phyloP scores from a whole-genome alignment of 257 asterid species.

The Plantago elongata region DNA sequence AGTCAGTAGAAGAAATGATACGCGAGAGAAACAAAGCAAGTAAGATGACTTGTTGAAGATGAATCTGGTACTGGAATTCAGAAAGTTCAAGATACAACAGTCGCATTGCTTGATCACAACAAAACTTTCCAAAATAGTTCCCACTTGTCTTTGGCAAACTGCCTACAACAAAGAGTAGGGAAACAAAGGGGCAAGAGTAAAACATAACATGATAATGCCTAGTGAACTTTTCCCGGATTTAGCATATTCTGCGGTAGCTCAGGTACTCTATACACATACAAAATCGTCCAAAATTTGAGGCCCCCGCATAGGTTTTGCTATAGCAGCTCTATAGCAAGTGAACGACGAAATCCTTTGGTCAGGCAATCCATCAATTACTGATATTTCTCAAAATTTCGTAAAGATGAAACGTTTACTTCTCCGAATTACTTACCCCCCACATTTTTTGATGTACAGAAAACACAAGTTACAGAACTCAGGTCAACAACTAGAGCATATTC shows the following conservation, averaged over 20 bases:
- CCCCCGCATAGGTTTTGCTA: constrained; percentile 45
- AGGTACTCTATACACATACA: constrained; percentile 37
- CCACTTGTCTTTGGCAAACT: constrained; percentile 30
- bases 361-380: constrained; percentile 35
- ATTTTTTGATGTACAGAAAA: constrained; percentile 30
- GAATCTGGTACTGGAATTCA: not conserved
- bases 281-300: constrained; percentile 68
- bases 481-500: constrained; percentile 28
- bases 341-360: constrained; percentile 29
- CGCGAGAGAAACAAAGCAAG: too few relatives aligned
- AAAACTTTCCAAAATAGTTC: constrained; percentile 28
- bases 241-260: constrained; percentile 30
- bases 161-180: constrained; percentile 34
- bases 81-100: not conserved
- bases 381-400: constrained; percentile 32
- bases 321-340: constrained; percentile 8
- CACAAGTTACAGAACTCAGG: constrained; percentile 57
- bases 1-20: too few relatives aligned
- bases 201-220: constrained; percentile 26
- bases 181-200: constrained; percentile 28
- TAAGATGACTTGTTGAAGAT: not conserved
- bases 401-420: constrained; percentile 17
- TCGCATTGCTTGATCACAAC: constrained; percentile 22
- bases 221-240: constrained; percentile 27
- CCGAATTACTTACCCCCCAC: constrained; percentile 28